Evolutionary conservation across 2,329 filamentous ascomycete species (phyloP), one percentile per base, ranked within the genome.

Genomic region (Alternaria ventricosa): DNA sequence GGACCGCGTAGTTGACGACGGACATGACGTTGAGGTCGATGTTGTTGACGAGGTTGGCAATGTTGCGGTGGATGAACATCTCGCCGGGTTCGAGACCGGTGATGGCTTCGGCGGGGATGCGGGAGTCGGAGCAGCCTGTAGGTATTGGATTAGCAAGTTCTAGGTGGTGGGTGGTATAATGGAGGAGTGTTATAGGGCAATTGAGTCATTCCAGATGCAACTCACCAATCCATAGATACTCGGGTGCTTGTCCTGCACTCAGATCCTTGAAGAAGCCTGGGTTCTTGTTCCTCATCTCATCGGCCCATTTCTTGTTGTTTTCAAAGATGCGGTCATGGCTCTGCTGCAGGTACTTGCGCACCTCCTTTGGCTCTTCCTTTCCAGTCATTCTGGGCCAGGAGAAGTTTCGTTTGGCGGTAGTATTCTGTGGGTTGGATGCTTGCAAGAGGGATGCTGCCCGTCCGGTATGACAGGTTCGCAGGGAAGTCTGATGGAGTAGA

Each of bases 311-410:
- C 67, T 84, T 82, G 83, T 92, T 92, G 84, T 88, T 87, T 70
- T 90, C 87, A 71, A 92, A 92, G 73, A 92, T 86, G 63, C 85
- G 84, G 73, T 90, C 87, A 79, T 92, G 89, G 71, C 84, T 85
- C 81, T 89, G 83, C 80, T 86, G 81, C 64, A 90, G 86, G 76
- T 90, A 90, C 66, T 75, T 79, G 63, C 68, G 68, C 25, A 79
- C 69, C 66, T 75, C 73, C 61, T 73, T 66, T 44, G 63, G 44
- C 6, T 64, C 65, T 62, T 70, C 64, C 18, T 70, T 67, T 51
- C 60, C 63, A 28, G 73, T 68, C 74, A 76, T 77, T 20, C 22
- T 65, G 27, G 61, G 61, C 61, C 61, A 63, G 8, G 61, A 63
- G 46, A 60, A 63, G 22, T 63, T 57, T 53, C 61, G 30, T 49